phyloP scores from a whole-genome alignment of 1,139 yeast species.

The Lodderomyces jiufengensis region DNA sequence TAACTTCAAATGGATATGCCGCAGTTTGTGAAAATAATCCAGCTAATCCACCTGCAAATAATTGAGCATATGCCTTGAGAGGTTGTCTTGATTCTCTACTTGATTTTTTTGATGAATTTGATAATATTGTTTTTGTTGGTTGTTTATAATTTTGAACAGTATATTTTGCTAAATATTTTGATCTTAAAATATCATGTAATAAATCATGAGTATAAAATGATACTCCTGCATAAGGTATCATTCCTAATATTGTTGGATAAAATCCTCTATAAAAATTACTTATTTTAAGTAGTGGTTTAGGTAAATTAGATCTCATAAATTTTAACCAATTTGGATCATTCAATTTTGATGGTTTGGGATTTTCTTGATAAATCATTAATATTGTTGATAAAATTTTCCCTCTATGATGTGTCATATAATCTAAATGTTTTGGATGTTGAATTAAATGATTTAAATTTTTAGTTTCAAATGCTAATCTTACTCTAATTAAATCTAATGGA shows the following conservation, averaged over 20 bases:
- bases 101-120: slow-evolving; percentile 15
- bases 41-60: slow-evolving; percentile 90
- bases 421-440: slow-evolving; percentile 20
- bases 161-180: slow-evolving; percentile 47
- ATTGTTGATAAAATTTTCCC: slow-evolving; percentile 60
- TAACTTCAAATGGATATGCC: slow-evolving; percentile 94
- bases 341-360: slow-evolving; percentile 41
- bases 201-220: slow-evolving; percentile 92
- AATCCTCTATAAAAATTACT: slow-evolving; percentile 91
- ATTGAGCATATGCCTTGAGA: slow-evolving; percentile 84
- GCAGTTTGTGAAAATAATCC: slow-evolving; percentile 96
- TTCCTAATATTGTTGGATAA: slow-evolving; percentile 89
- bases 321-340: slow-evolving; percentile 38
- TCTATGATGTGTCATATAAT: slow-evolving; percentile 27
- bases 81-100: slow-evolving; percentile 60
- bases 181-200: slow-evolving; percentile 79
- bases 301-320: slow-evolving; percentile 29
- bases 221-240: slow-evolving; percentile 98
- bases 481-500: slow-evolving; percentile 88
- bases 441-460: slow-evolving; percentile 30
- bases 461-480: slow-evolving; percentile 87
- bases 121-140: slow-evolving; percentile 3
- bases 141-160: slow-evolving; percentile 41
- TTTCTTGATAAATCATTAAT: slow-evolving; percentile 56
- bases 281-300: slow-evolving; percentile 37